These are phyloP conservation scores for Ceratobasidium sp. DNA, from an alignment of 1,284 basidiomycete species.

Conservation along the genomic window DNA sequence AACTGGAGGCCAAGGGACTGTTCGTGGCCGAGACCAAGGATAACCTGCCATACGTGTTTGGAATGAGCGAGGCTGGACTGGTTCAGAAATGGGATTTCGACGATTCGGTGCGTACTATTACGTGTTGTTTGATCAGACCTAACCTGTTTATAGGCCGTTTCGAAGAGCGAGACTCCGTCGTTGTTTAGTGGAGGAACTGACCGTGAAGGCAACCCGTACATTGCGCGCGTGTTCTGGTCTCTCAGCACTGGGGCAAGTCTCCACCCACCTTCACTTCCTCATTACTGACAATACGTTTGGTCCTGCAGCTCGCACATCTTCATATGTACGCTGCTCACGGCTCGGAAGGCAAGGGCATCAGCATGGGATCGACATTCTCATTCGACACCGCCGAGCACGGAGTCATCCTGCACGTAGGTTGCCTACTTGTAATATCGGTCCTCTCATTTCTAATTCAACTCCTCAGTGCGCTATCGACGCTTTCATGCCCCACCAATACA, in stretches of 20 bases:
- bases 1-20: slow-evolving; percentile 47
- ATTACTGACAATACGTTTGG: not conserved
- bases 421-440: slow-evolving; percentile 19
- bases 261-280: not conserved
- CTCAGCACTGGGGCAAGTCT: slow-evolving; percentile 60
- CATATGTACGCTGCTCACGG: slow-evolving; percentile 67
- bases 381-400: slow-evolving; percentile 79
- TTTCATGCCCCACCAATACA: slow-evolving; percentile 53
- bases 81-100: slow-evolving; percentile 62
- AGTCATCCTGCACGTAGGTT: slow-evolving; percentile 68
- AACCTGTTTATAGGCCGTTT: slow-evolving; percentile 13
- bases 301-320: slow-evolving; percentile 43
- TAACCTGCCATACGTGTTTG: slow-evolving; percentile 63
- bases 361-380: slow-evolving; percentile 69
- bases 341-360: slow-evolving; percentile 61
- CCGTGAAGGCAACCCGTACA: slow-evolving; percentile 61
- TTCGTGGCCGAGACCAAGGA: slow-evolving; percentile 56
- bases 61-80: slow-evolving; percentile 53
- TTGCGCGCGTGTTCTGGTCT: slow-evolving; percentile 80
- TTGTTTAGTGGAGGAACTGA: slow-evolving; percentile 62
- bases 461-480: slow-evolving; percentile 58
- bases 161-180: slow-evolving; percentile 22
- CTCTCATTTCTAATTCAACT: slow-evolving; percentile 37
- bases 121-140: slow-evolving; percentile 14
- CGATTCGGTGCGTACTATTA: slow-evolving; percentile 56